Conservation (phyloP, 306 rosid species). For the Lupinus albus region DNA sequence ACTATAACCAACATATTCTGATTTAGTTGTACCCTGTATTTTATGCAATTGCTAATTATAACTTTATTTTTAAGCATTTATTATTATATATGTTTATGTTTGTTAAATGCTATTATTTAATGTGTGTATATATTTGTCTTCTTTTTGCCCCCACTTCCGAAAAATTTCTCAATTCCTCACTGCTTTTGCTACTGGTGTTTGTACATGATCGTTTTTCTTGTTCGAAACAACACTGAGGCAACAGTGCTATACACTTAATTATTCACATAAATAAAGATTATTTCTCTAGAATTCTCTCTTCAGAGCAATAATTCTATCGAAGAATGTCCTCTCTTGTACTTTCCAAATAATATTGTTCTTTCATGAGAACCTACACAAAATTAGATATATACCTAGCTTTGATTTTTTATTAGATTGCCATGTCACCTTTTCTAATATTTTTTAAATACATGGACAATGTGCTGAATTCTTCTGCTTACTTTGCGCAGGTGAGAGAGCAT, state of each 20-base stretch:
- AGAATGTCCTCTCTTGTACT: neutral
- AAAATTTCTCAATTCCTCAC: no score
- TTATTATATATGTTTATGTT: neutral
- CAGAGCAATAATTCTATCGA: neutral
- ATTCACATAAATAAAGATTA: neutral
- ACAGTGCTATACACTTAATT: constrained; percentile 4
- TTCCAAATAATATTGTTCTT: neutral
- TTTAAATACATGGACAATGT: neutral
- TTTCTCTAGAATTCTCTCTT: constrained; percentile 11
- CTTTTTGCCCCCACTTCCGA: neutral
- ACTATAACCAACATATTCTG: constrained; percentile 12
- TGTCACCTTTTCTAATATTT: neutral
- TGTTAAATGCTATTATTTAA: constrained; percentile 8
- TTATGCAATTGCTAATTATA: constrained; percentile 16
- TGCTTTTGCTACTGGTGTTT: neutral
- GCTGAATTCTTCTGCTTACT: constrained; percentile 36
- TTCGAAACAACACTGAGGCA: neutral
- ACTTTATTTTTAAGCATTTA: constrained; percentile 27
- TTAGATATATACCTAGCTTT: neutral
- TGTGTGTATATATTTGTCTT: constrained; percentile 1
- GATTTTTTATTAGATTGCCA: neutral
- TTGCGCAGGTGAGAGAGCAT: constrained; percentile 84
- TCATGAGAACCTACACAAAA: neutral
- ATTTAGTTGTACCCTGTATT: neutral
- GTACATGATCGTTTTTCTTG: neutral